Percentiles rank a stretch among this genome's conserved stretches.
Evolutionary conservation across 768 basidiomycete species (phyloP).

Genomic region (Tricholoma hemisulphureum): DNA sequence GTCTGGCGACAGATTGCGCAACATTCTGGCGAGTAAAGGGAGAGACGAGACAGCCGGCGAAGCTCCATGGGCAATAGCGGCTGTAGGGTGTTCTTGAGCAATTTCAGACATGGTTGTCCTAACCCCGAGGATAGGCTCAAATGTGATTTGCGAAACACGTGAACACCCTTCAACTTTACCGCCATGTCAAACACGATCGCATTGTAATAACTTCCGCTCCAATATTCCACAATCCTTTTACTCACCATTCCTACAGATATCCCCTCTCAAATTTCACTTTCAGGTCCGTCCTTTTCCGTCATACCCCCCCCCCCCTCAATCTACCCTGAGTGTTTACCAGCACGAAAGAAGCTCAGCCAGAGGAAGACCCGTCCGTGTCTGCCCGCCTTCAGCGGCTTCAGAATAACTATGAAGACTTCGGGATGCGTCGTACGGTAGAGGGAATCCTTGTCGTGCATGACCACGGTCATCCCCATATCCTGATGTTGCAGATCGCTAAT

Average conservation of each 20-base stretch:
- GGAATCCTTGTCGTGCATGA: constrained; percentile 90
- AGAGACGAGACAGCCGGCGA: not conserved
- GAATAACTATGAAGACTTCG: constrained; percentile 95
- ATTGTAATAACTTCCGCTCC: constrained; percentile 31
- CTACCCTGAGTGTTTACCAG: constrained; percentile 37
- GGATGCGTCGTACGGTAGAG: constrained; percentile 94
- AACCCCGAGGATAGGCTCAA: not conserved
- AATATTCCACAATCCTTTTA: too few relatives aligned
- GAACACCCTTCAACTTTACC: not conserved
- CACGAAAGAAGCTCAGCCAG: constrained; percentile 94
- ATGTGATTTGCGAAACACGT: constrained; percentile 9
- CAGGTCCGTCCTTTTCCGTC: constrained; percentile 47
- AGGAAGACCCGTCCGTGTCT: constrained; percentile 95
- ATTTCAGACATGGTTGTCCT: not conserved
- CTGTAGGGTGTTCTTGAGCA: not conserved
- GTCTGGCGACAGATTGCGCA: not conserved
- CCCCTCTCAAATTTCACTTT: constrained; percentile 91
- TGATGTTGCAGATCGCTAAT: constrained; percentile 98
- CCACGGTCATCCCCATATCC: constrained; percentile 95
- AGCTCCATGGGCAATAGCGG: not conserved
- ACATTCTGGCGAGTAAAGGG: not conserved
- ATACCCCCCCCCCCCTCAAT: too few relatives aligned
- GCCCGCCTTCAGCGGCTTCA: constrained; percentile 92
- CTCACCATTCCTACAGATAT: constrained; percentile 47
- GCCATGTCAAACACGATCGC: constrained; percentile 55